Evolutionary conservation across 176 grass and related monocot species (phyloP), one percentile per base, ranked within the genome.

Genomic region (Poa pratensis): DNA sequence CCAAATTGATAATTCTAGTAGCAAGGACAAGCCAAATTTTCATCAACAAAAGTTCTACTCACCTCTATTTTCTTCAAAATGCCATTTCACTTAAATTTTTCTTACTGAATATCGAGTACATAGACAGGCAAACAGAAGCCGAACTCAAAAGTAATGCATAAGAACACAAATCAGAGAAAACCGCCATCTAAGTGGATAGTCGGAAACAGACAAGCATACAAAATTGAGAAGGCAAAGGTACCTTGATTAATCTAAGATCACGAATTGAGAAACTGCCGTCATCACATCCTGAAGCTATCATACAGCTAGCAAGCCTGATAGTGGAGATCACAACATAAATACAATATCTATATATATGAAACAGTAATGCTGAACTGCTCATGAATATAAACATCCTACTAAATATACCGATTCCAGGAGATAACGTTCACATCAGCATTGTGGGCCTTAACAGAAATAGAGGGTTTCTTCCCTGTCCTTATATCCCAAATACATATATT

Each of bases 391-490:
- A 66, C 69, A 5, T 32, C 78, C 43, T 19, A 70, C 9, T 75
- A 3, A 6, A 79, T 37, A 62, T 94, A 98, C 93, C 88, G 64
- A 50, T 98, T 98, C 96, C 93, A 98, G 80, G 96, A 95, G 46
- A 98, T 94, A 89, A 98, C 96, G 73, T 98, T 98, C 39, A 98
- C 96, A 76, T 98, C 96, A 73, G 90, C 84, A 70, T 95, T 79
- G 65, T 98, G 93, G 79, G 96, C 96, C 78, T 94, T 95, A 49
- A 98, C 20, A 73, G 85, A 82, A 81, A 95, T 69, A 79, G 58
- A 61, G 6, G 93, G 96, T 22, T 83, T 64, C 69, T 92, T 95
- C 52, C 87, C 86, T 73, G 22, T 71, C 73, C 96, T 87, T 58
- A 85, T 79, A 79, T 98, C 93, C 96, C 96, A 98, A 85, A 98